A percentile compares a stretch with the other conserved stretches of the same genome.
Conservation (phyloP, 2,329 filamentous ascomycete species). For the Aspergillus ochraceoroseus region DNA sequence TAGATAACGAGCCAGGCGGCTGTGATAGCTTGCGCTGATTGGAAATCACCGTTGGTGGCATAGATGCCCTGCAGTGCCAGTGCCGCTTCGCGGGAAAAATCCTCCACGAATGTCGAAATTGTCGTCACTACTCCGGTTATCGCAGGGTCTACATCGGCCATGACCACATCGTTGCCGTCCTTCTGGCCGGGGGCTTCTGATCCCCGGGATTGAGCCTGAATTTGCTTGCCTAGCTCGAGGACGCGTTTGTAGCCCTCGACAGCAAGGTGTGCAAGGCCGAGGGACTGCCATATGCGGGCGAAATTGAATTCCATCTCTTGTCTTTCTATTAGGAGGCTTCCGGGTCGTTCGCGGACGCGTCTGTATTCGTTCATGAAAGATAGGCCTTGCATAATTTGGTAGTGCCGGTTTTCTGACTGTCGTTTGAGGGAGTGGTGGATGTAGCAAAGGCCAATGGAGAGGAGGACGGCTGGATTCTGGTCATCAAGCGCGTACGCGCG, state of each 20-base stretch:
- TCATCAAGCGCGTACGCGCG: constrained; percentile 69
- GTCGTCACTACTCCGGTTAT: constrained; percentile 8
- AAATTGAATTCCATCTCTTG: constrained; percentile 82
- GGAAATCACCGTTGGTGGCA: constrained; percentile 58
- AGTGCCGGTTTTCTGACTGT: constrained; percentile 84
- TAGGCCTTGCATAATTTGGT: constrained; percentile 77
- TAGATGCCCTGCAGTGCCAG: constrained; percentile 67
- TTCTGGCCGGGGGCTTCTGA: constrained; percentile 35
- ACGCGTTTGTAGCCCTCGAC: constrained; percentile 64
- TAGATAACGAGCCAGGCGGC: constrained; percentile 55
- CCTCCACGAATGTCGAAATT: constrained; percentile 41
- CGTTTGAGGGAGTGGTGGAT: constrained; percentile 85
- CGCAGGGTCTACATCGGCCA: constrained; percentile 19
- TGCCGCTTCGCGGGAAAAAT: constrained; percentile 66
- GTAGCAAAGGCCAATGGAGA: constrained; percentile 78
- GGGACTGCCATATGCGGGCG: constrained; percentile 67
- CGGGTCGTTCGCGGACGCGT: constrained; percentile 50
- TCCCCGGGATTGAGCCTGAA: constrained; percentile 33
- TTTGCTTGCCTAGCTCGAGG: constrained; percentile 47
- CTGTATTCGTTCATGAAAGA: constrained; percentile 74
- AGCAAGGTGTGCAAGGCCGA: constrained; percentile 69
- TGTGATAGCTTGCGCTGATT: constrained; percentile 57
- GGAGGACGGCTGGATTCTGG: constrained; percentile 69
- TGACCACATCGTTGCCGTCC: constrained; percentile 35
- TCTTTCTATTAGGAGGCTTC: constrained; percentile 44